Evolutionary conservation across 345 rosid genomes (phyloP).

Genomic region (Hirschfeldia incana): DNA sequence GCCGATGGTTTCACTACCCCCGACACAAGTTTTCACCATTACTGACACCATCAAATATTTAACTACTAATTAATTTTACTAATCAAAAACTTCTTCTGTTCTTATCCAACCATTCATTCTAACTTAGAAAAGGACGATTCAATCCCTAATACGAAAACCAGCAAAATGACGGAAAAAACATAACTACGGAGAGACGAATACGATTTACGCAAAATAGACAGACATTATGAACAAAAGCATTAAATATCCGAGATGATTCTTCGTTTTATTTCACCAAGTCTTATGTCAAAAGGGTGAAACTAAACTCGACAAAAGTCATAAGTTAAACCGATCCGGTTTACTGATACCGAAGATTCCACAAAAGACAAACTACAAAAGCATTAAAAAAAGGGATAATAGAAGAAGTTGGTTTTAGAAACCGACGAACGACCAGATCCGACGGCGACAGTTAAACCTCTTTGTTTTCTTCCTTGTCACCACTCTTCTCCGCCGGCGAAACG

Average conservation of each 20-base stretch:
- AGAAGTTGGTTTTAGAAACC: constrained; percentile 17
- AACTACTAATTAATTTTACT: not conserved
- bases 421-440: constrained; percentile 33
- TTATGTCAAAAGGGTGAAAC: constrained; percentile 25
- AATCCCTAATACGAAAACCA: not conserved
- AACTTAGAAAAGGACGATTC: not conserved
- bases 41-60: not conserved
- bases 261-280: not conserved
- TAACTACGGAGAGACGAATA: not conserved
- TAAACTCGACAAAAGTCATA: constrained; percentile 18
- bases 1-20: constrained; percentile 16
- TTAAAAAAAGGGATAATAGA: not conserved
- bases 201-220: not conserved
- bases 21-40: not conserved
- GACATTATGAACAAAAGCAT: not conserved
- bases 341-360: constrained; percentile 13
- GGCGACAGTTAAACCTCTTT: constrained; percentile 47
- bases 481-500: constrained; percentile 48
- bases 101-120: not conserved
- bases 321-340: constrained; percentile 22
- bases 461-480: constrained; percentile 17
- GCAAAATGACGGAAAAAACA: not conserved
- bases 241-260: not conserved
- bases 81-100: not conserved
- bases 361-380: constrained; percentile 23